These are phyloP conservation scores for Hippophae gyantsensis DNA, from an alignment of 306 rosid species.

Conservation along the genomic window DNA sequence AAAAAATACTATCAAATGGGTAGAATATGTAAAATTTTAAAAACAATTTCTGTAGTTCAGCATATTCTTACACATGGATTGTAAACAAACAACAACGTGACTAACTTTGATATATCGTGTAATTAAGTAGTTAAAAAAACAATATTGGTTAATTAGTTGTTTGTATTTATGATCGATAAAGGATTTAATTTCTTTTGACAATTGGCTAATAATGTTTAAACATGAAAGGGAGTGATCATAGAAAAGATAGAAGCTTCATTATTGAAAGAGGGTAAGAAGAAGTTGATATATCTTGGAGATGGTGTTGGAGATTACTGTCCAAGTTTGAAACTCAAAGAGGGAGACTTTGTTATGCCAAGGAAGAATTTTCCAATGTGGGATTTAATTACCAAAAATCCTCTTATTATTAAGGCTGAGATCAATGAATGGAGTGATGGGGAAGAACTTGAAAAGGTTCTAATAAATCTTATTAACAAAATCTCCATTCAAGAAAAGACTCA, in stretches of 20 bases:
- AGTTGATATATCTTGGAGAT: constrained; percentile 23
- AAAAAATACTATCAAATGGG: no score
- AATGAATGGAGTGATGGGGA: constrained; percentile 45
- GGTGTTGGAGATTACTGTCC: constrained; percentile 29
- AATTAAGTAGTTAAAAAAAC: not conserved
- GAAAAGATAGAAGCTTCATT: constrained; percentile 19
- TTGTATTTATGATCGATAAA: no score
- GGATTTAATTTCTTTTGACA: no score
- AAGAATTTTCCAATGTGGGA: constrained; percentile 49
- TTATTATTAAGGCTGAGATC: constrained; percentile 40
- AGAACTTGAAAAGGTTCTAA: not conserved
- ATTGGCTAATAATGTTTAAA: no score
- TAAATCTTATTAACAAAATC: not conserved
- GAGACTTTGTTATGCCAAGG: constrained; percentile 24
- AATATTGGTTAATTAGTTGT: not conserved
- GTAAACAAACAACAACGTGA: not conserved
- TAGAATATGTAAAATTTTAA: no score
- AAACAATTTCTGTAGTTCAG: no score
- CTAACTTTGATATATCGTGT: not conserved
- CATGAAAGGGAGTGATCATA: constrained; percentile 12
- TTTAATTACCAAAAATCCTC: constrained; percentile 39
- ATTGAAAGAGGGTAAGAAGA: constrained; percentile 13
- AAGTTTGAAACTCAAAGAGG: constrained; percentile 25
- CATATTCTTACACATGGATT: not conserved
- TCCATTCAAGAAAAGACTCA: constrained; percentile 16